Evolutionary conservation across 2,329 filamentous ascomycete genomes (phyloP).

Genomic region (Metarhizium anisopliae): DNA sequence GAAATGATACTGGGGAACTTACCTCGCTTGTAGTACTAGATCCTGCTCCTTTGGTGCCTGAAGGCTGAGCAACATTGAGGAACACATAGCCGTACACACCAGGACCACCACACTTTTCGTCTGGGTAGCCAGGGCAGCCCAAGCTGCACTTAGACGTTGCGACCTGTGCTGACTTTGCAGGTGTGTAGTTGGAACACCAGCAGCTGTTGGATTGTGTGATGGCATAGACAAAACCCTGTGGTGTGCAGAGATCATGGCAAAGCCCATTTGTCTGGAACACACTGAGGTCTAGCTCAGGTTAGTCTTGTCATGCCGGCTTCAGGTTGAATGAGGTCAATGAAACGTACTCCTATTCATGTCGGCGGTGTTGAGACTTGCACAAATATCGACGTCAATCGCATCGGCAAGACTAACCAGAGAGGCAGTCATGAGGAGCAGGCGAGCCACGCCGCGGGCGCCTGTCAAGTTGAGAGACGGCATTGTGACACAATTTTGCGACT

Average conservation of each 20-base stretch:
- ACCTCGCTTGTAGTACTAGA: conserved; percentile 17
- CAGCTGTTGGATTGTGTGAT: conserved; percentile 57
- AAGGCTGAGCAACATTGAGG: conserved; percentile 37
- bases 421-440: conserved; percentile 13
- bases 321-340: background rate
- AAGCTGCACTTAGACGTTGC: conserved; percentile 40
- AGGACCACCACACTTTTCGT: conserved; percentile 56
- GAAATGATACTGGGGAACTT: conserved; percentile 13
- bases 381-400: conserved; percentile 22
- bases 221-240: conserved; percentile 51
- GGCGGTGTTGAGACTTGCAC: conserved; percentile 28
- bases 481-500: background rate
- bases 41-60: conserved; percentile 40
- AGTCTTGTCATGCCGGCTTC: background rate
- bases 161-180: conserved; percentile 34
- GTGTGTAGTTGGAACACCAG: conserved; percentile 67
- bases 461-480: background rate
- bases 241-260: conserved; percentile 51
- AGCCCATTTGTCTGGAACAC: conserved; percentile 62
- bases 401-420: conserved; percentile 14
- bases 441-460: background rate
- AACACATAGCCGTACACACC: conserved; percentile 58
- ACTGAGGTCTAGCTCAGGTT: conserved; percentile 33
- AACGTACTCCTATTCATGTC: conserved; percentile 22
- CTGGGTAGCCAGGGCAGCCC: conserved; percentile 59